Evolutionary conservation across 805 yeast species (phyloP).

Genomic region (Isabelozyma rhagii): DNA sequence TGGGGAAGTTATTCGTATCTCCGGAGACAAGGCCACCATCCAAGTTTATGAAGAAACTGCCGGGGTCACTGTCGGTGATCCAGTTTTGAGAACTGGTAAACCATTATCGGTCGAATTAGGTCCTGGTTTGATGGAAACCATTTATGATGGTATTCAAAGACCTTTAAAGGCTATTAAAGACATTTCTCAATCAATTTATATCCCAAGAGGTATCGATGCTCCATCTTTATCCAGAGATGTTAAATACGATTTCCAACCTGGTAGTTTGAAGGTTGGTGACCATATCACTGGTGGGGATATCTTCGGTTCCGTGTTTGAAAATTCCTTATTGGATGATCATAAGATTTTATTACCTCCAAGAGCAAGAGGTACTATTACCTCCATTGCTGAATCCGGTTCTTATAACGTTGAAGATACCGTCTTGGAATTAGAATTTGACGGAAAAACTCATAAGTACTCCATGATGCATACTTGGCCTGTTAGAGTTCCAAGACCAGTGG

Average conservation of each 20-base stretch:
- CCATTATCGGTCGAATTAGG: slow-evolving; percentile 99
- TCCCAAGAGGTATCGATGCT: slow-evolving; percentile 97
- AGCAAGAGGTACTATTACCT: slow-evolving; percentile 95
- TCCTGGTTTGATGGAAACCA: slow-evolving; percentile 99
- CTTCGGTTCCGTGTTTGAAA: slow-evolving; percentile 90
- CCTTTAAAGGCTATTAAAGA: slow-evolving; percentile 94
- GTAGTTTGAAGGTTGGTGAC: slow-evolving; percentile 80
- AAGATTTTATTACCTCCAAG: slow-evolving; percentile 95
- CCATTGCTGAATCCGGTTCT: slow-evolving; percentile 85
- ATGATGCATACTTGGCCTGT: slow-evolving; percentile 99
- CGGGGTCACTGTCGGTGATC: slow-evolving; percentile 99
- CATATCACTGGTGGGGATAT: slow-evolving; percentile 98
- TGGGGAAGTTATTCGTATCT: slow-evolving; percentile 97
- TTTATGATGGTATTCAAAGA: slow-evolving; percentile 99
- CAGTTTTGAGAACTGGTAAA: slow-evolving; percentile 96
- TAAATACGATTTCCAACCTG: slow-evolving; percentile 86
- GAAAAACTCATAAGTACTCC: slow-evolving; percentile 71
- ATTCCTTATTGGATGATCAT: slow-evolving; percentile 88
- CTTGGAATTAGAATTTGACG: slow-evolving; percentile 93
- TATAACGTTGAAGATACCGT: slow-evolving; percentile 88
- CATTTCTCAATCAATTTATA: slow-evolving; percentile 84
- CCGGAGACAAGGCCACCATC: slow-evolving; percentile 93
- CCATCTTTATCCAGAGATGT: slow-evolving; percentile 87
- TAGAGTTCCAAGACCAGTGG: slow-evolving; percentile 98
- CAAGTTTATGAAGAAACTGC: slow-evolving; percentile 99